Base-by-base conservation (phyloP, 345 rosid species). In the Ricinus communis region DNA sequence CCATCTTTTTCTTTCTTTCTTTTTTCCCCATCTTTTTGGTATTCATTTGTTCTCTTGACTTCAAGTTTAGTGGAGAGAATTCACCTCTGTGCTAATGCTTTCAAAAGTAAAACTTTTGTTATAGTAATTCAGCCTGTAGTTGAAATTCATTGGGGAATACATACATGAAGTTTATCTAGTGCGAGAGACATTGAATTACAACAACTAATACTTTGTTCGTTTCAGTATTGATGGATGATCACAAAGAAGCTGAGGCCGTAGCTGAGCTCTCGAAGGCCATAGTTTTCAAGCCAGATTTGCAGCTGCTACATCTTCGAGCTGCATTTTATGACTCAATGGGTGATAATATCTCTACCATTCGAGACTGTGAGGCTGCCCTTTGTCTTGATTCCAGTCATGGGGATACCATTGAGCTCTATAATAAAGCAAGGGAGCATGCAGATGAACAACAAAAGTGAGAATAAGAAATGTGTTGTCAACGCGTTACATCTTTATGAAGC, bases 291-390 rank as follows among this genome's bases (percentile, higher is more conserved):
- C 98, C 96, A 53, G 98, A 96, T 75, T 86, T 93, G 25, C 99
- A 91, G 80, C 86, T 96, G 50, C 83, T 96, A 33, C 96, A 91
- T 89, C 92, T 93, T 75, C 83, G 92, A 76, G 97, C 99, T 54
- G 96, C 98, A 60, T 96, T 93, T 78, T 84, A 87, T 11, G 98
- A 93, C 65, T 93, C 98, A 2, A 86, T 86, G 84, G 91, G 96
- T 33, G 85, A 88, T 76, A 65, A 71, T 64, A 53, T 71, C 15
- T 81, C 85, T 33, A 79, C 97, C 1, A 8, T 85, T 18, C 85
- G 86, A 82, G 99, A 96, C 73, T 93, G 96, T 69, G 97, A 91
- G 86, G 99, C 99, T 67, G 99, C 98, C 25, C 88, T 96, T 22
- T 88, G 98, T 71, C 88, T 93, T 61, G 98, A 96, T 62, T 91